Evolutionary conservation across 768 basidiomycete species (phyloP), one percentile per base, ranked within the genome.

Genomic region (Lactarius deliciosus): DNA sequence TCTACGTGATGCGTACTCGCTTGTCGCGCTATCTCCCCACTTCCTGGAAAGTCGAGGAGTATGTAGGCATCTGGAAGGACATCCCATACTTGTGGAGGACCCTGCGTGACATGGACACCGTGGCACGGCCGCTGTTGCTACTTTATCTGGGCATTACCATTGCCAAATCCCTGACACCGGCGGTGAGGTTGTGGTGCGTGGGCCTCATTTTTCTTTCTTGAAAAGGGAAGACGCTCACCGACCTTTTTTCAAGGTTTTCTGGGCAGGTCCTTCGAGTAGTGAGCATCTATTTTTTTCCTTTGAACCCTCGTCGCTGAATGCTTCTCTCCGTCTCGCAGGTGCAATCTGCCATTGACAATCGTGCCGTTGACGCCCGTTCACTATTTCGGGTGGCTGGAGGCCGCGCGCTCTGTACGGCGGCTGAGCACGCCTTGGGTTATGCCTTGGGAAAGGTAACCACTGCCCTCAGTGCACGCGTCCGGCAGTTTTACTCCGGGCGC

Each of bases 401-500:
- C 25, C 82, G 85, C 8, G 75, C 88, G n/a, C 75, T 77, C 15
- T 89, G 86, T 71, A 75, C 83, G 1, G 71, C 86, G 22, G 74
- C 76, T 0, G 74, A 77, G 7, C 81, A 84, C n/a, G 34, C 87
- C 38, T 74, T 88, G 28, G 70, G 71, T n/a, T 76, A 82, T 65
- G 74, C 73, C 59, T 79, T 75, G 66, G 70, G 65, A 59, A 79
- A 70, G 43, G 72, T 87, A 41, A 69, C 80, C 25, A 68, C 75
- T 9, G 87, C 85, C 0, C 81, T 91, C 64, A 84, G 86, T 69
- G 73, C 73, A 22, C 80, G 84, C 36, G 86, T 90, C 71, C 85
- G 83, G 69, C 81, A 78, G 65, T 81, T 82, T 73, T 91, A 88
- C 72, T 80, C 86, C 3, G 74, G 82, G 15, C 87, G 86, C 68